Percentiles rank a stretch among this genome's conserved stretches.
phyloP scores from a whole-genome alignment of 495 filamentous ascomycete species.

The Talaromyces nanjingensis region DNA sequence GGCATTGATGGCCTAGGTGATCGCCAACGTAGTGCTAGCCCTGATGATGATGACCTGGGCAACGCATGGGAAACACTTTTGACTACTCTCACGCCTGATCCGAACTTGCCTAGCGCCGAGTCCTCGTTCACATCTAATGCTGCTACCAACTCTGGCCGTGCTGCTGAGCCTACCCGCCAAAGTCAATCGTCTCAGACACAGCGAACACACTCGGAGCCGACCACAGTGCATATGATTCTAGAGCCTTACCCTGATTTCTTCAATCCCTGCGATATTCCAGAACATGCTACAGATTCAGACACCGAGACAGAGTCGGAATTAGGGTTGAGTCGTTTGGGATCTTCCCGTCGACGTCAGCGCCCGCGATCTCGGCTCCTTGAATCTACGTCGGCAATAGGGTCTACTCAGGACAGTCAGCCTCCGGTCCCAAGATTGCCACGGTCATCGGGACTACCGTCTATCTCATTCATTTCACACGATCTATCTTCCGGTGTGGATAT shows the following conservation, averaged over 20 bases:
- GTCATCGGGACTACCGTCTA: conserved; percentile 19
- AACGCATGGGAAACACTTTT: conserved; percentile 73
- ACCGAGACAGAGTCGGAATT: conserved; percentile 25
- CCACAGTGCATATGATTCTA: conserved; percentile 22
- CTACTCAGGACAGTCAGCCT: conserved; percentile 33
- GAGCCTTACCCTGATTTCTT: conserved; percentile 36
- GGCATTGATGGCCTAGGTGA: conserved; percentile 71
- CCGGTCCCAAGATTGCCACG: conserved; percentile 17
- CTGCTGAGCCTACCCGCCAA: conserved; percentile 26
- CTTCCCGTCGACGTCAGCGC: conserved; percentile 15
- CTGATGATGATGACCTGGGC: conserved; percentile 50
- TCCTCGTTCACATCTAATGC: conserved; percentile 71
- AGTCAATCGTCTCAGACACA: conserved; percentile 26
- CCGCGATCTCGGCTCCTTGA: conserved; percentile 21
- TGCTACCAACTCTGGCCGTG: conserved; percentile 27
- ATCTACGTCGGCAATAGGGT: conserved; percentile 18
- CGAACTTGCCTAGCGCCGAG: conserved; percentile 67
- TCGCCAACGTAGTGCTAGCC: conserved; percentile 72
- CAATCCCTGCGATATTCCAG: conserved; percentile 35
- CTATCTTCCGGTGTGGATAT: conserved; percentile 37
- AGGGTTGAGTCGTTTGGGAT: conserved; percentile 16
- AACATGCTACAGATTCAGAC: conserved; percentile 24
- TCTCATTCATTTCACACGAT: conserved; percentile 24
- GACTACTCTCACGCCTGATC: conserved; percentile 73
- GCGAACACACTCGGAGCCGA: conserved; percentile 17